These are phyloP conservation scores for Populus euphratica DNA, from an alignment of 345 rosid species.

Conservation along the genomic window DNA sequence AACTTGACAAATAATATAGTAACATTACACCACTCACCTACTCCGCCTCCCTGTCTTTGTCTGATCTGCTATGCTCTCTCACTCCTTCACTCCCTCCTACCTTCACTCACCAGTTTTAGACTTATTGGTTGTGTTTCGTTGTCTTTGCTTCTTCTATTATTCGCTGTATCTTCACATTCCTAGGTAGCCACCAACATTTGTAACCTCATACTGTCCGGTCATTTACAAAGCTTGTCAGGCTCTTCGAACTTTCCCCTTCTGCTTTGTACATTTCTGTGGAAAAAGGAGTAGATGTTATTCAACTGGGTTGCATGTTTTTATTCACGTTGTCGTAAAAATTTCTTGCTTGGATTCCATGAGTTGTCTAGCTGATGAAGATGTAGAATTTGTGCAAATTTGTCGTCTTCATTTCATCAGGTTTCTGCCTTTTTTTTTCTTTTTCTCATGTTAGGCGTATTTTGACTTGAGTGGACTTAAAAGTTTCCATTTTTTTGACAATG, in stretches of 20 bases:
- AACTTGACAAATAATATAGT: neutral
- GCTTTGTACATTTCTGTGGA: neutral
- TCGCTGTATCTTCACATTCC: neutral
- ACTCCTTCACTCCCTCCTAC: neutral
- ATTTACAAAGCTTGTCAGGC: neutral
- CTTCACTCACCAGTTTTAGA: neutral
- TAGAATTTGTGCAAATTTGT: constrained; percentile 3
- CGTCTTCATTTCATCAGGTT: neutral
- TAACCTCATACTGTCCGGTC: neutral
- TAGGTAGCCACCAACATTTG: neutral
- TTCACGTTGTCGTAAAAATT: neutral
- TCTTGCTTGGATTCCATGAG: neutral
- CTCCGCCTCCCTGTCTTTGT: neutral
- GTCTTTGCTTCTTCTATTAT: neutral
- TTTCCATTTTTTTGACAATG: neutral
- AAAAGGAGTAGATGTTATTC: neutral
- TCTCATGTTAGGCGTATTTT: neutral
- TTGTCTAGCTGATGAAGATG: constrained; percentile 1
- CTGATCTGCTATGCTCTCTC: neutral
- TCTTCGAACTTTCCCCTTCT: neutral
- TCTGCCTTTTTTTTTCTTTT: neutral
- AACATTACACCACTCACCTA: constrained; percentile 2
- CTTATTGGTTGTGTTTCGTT: neutral
- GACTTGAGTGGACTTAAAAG: neutral
- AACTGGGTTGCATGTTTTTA: neutral